These are phyloP conservation scores for Eustoma russellianum DNA, from an alignment of 257 asterid genomes.

Conservation along the genomic window DNA sequence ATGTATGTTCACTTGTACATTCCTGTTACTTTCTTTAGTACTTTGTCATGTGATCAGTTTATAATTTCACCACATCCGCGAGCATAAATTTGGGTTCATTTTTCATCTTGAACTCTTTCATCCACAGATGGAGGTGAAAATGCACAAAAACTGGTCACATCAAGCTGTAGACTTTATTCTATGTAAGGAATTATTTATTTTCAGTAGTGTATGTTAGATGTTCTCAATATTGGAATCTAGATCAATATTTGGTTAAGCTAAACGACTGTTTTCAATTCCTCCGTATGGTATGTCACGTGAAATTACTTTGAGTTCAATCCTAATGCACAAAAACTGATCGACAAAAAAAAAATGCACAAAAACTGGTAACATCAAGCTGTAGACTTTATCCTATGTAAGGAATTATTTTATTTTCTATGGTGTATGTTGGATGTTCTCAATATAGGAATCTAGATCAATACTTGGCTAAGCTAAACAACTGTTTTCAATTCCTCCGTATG, in stretches of 20 bases:
- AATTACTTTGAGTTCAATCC: not conserved
- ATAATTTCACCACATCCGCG: too few relatives aligned
- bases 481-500: not conserved
- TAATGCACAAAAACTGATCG: too few relatives aligned
- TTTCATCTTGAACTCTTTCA: not conserved
- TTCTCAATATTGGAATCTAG: too few relatives aligned
- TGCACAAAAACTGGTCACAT: constrained; percentile 77
- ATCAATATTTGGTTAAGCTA: not conserved
- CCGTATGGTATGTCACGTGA: not conserved
- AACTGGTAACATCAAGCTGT: constrained; percentile 88
- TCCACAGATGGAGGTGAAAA: constrained; percentile 50
- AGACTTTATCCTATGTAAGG: constrained; percentile 77
- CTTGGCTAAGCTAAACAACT: not conserved
- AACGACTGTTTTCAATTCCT: not conserved
- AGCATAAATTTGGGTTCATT: too few relatives aligned
- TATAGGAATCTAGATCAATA: too few relatives aligned
- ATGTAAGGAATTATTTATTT: constrained; percentile 27
- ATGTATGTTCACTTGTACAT: constrained; percentile 33
- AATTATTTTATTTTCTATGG: not conserved
- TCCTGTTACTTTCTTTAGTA: not conserved
- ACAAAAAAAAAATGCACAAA: constrained; percentile 45
- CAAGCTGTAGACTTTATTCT: constrained; percentile 88
- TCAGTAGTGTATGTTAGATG: too few relatives aligned
- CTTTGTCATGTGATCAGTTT: not conserved
- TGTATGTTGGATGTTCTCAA: too few relatives aligned